phyloP scores from a whole-genome alignment of 345 rosid species.

The Firmiana major region DNA sequence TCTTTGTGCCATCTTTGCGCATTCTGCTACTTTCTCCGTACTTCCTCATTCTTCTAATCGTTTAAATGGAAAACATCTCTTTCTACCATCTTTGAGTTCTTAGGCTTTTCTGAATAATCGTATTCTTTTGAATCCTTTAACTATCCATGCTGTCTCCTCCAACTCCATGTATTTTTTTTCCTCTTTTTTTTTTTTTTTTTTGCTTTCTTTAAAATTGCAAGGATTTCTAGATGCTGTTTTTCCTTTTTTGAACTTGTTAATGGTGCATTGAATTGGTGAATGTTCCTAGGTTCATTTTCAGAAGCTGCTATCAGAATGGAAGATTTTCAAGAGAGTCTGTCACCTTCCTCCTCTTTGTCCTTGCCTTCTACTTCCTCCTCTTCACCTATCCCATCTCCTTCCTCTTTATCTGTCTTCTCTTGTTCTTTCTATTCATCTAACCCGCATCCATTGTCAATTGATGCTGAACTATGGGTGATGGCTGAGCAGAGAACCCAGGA shows the following conservation, averaged over 20 bases:
- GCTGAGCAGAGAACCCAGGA: constrained; percentile 77
- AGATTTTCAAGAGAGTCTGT: constrained; percentile 43
- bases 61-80: not conserved
- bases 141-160: not conserved
- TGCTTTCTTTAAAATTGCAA: not conserved
- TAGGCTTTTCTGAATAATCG: not conserved
- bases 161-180: too few species aligned
- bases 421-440: constrained; percentile 27
- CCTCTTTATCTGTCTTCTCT: constrained; percentile 27
- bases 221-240: not conserved
- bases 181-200: not conserved
- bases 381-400: constrained; percentile 24
- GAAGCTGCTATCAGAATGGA: constrained; percentile 51
- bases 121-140: not conserved
- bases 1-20: not conserved
- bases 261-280: constrained; percentile 19
- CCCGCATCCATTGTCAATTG: constrained; percentile 38
- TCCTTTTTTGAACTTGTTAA: constrained; percentile 6
- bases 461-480: constrained; percentile 56
- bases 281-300: constrained; percentile 14
- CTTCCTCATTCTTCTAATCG: not conserved
- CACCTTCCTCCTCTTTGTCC: constrained; percentile 38
- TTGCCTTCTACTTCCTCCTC: constrained; percentile 31
- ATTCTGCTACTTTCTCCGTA: not conserved
- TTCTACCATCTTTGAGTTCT: too few species aligned